Evolutionary conservation across 345 rosid genomes (phyloP).

Genomic region (Citrus cavaleriei): DNA sequence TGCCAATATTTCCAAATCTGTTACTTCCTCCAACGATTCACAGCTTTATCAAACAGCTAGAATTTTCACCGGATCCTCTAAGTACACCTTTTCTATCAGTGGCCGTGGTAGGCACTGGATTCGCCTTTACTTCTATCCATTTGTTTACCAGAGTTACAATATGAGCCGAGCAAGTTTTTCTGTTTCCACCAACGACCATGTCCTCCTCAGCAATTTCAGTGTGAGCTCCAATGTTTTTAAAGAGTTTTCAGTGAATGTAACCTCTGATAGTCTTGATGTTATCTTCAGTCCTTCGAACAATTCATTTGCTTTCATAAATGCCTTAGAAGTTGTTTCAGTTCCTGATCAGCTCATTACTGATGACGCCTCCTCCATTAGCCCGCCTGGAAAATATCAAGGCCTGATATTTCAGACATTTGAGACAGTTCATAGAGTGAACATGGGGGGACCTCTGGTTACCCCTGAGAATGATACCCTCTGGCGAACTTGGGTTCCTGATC

Average conservation of each 20-base stretch:
- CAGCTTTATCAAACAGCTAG: conserved; percentile 72
- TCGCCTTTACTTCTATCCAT: conserved; percentile 80
- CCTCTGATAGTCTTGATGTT: conserved; percentile 47
- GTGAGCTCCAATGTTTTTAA: conserved; percentile 37
- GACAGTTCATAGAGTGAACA: conserved; percentile 74
- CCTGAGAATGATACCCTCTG: conserved; percentile 61
- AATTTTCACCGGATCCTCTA: conserved; percentile 56
- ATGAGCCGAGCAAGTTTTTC: conserved; percentile 60
- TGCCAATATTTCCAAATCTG: conserved; percentile 36
- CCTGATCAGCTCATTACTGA: conserved; percentile 57
- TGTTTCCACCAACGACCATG: conserved; percentile 51
- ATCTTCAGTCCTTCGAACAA: conserved; percentile 49
- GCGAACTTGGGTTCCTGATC: conserved; percentile 80
- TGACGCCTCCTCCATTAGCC: conserved; percentile 22
- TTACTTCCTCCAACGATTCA: conserved; percentile 35
- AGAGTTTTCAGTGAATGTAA: conserved; percentile 63
- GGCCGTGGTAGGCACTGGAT: conserved; percentile 75
- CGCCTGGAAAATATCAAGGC: conserved; percentile 37
- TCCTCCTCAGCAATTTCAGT: conserved; percentile 48
- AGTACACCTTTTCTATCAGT: conserved; percentile 54
- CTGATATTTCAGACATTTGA: conserved; percentile 59
- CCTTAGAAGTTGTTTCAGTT: conserved; percentile 74
- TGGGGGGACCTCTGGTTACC: conserved; percentile 73
- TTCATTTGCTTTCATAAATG: conserved; percentile 72
- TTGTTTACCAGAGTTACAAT: conserved; percentile 39